phyloP scores from a whole-genome alignment of 192 early-diverging fungal genomes.

The Glomus cerebriforme region DNA sequence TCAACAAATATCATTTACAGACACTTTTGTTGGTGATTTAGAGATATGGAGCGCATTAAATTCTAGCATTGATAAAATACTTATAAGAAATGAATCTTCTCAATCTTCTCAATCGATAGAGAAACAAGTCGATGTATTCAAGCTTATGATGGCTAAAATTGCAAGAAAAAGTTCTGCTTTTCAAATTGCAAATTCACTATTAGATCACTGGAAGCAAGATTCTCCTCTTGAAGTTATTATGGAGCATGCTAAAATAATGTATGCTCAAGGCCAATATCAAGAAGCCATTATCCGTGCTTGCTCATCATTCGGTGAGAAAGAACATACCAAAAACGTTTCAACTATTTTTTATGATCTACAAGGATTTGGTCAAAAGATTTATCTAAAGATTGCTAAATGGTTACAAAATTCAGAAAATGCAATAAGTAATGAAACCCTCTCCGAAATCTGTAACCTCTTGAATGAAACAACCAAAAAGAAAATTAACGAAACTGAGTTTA shows the following conservation, averaged over 20 bases:
- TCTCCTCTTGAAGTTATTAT: slow-evolving; percentile 3
- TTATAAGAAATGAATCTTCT: neutral
- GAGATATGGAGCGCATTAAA: slow-evolving; percentile 13
- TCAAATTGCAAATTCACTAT: neutral
- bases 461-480: neutral
- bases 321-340: slow-evolving; percentile 27
- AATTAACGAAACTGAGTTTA: neutral
- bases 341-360: neutral
- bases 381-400: slow-evolving; percentile 48
- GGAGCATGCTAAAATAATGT: slow-evolving; percentile 24
- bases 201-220: slow-evolving; percentile 10
- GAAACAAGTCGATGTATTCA: neutral
- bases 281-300: slow-evolving; percentile 18
- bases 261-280: slow-evolving; percentile 3
- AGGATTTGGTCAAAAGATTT: slow-evolving; percentile 38
- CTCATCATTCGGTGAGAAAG: slow-evolving; percentile 26
- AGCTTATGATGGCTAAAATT: slow-evolving; percentile 17
- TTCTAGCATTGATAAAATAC: neutral
- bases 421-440: neutral
- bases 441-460: neutral
- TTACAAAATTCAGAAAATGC: slow-evolving; percentile 17
- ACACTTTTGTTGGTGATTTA: slow-evolving; percentile 14
- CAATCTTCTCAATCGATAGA: neutral
- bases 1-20: slow-evolving; percentile 2
- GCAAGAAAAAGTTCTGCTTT: slow-evolving; percentile 23